Conservation (phyloP, 2,329 filamentous ascomycete genomes). For the Clonostachys chloroleuca region DNA sequence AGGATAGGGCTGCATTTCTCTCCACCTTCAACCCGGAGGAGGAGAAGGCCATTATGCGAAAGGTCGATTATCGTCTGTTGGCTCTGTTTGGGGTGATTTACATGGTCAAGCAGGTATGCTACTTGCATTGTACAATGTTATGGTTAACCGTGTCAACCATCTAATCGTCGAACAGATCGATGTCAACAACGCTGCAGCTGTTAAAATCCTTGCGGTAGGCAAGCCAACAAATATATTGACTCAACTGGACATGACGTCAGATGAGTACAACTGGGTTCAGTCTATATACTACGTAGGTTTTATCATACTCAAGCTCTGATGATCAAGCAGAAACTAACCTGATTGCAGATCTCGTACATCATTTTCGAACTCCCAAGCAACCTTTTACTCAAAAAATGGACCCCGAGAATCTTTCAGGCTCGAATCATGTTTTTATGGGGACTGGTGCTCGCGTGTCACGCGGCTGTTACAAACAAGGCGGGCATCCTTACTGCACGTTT, state of each 20-base stretch:
- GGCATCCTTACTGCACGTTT: constrained; percentile 30
- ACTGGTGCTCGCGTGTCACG: constrained; percentile 17
- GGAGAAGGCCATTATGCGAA: neutral
- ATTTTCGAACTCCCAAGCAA: constrained; percentile 63
- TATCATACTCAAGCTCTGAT: no score
- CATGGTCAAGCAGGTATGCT: neutral
- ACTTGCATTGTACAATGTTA: no score
- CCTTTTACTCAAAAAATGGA: constrained; percentile 56
- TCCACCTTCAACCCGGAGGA: neutral
- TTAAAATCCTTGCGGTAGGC: neutral
- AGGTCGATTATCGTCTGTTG: neutral
- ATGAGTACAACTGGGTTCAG: neutral
- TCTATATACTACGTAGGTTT: neutral
- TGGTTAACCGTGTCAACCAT: neutral
- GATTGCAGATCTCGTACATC: constrained; percentile 51
- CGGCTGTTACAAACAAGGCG: constrained; percentile 13
- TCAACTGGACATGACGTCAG: neutral
- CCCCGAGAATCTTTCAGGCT: constrained; percentile 61
- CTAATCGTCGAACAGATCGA: neutral
- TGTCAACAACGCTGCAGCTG: neutral
- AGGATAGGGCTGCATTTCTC: no score
- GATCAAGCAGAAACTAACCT: no score
- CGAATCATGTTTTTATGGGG: constrained; percentile 57
- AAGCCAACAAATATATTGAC: neutral
- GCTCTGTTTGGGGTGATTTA: neutral